Evolutionary conservation across 169 alveolate species (phyloP).

Genomic region (Cryptosporidium bovis): DNA sequence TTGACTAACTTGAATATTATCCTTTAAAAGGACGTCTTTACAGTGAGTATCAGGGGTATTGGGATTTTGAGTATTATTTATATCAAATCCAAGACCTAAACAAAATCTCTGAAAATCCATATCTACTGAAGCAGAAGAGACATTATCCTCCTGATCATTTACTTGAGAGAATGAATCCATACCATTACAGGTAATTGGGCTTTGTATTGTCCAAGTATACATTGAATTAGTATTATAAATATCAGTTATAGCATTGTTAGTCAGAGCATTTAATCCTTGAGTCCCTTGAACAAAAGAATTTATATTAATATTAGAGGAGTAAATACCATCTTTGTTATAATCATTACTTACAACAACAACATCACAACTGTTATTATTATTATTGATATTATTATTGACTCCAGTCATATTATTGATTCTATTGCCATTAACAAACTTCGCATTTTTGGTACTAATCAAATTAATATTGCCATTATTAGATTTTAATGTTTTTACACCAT

Average conservation of each 20-base stretch:
- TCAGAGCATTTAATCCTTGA: constrained; percentile 3
- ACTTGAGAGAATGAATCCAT: constrained; percentile 38
- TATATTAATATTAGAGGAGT: constrained; percentile 26
- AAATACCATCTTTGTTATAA: constrained; percentile 23
- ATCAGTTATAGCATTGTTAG: constrained; percentile 29
- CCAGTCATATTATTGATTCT: constrained; percentile 6
- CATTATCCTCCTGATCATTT: constrained; percentile 11
- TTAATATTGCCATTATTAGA: neutral
- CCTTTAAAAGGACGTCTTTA: constrained; percentile 14
- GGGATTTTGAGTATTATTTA: constrained; percentile 17
- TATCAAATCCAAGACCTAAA: constrained; percentile 67
- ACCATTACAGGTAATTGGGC: constrained; percentile 41
- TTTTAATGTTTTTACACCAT: constrained; percentile 14
- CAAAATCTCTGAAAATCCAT: constrained; percentile 71
- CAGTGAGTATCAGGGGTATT: neutral
- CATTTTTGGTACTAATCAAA: constrained; percentile 10
- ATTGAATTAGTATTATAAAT: constrained; percentile 66
- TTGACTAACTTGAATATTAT: neutral
- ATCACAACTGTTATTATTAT: constrained; percentile 31
- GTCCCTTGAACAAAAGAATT: constrained; percentile 9
- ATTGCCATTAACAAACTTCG: neutral
- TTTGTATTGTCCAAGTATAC: constrained; percentile 73
- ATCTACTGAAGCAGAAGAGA: constrained; percentile 44
- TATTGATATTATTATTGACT: neutral
- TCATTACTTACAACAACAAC: neutral